Evolutionary conservation across 2,329 filamentous ascomycete genomes (phyloP), one percentile per base, ranked within the genome.

Genomic region (Xylaria sp.): DNA sequence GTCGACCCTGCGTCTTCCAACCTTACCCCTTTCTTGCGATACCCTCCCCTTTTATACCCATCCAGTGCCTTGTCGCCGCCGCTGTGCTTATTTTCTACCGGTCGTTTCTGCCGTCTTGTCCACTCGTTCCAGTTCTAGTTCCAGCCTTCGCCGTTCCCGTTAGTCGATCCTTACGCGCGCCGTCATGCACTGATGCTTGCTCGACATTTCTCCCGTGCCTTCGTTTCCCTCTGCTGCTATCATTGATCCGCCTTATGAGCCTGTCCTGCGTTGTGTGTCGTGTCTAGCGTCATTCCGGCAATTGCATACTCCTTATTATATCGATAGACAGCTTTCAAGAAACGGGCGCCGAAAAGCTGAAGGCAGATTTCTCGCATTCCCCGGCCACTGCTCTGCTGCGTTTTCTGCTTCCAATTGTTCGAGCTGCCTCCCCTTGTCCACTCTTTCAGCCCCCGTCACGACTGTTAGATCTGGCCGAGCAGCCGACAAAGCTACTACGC

Each of bases 1-100:
- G 46, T 28, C 46, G 13, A 36, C 15, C 49, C 61, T 60, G 25
- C 39, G 67, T 70, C 58, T 57, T 60, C 51, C 43, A 61, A 62
- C 66, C 46, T 63, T 68, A 49, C 65, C 63, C 67, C 62, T 60
- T 72, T 71, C 70, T 74, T 68, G 71, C 69, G 73, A 76, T 76
- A 75, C 73, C 73, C 74, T 72, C 73, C 64, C 63, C 63, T 43
- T 76, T 76, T 75, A 74, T 73, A 75, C 69, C 74, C 73, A 70
- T 73, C 72, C 74, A 46, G 58, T 28, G 28, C 15, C 54, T 62
- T 43, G 54, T 60, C 23, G 62, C 46, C 52, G 67, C 55, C 51
- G 52, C 43, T 36, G 73, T 73, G 65, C 73, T 75, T 77, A 74
- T 75, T 74, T 75, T 71, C 69, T 73, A 72, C 73, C 74, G 67